Percentiles rank a stretch among this genome's conserved stretches.
phyloP scores from a whole-genome alignment of 768 basidiomycete species.

The Brasilioporus rufonigricans region DNA sequence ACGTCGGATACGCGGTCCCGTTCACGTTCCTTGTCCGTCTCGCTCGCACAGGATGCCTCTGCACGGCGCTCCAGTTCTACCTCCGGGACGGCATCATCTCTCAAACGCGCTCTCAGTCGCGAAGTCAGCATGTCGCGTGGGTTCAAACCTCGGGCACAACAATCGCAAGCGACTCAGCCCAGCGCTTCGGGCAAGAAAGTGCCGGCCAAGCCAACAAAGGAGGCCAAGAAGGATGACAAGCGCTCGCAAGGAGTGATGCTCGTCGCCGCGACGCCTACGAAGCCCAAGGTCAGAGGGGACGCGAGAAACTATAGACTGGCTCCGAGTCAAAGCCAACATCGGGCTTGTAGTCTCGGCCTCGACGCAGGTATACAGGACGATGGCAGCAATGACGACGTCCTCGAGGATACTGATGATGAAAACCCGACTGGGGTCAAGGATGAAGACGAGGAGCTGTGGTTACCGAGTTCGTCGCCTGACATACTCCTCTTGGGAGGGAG shows the following conservation, averaged over 20 bases:
- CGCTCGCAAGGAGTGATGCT: slow-evolving; percentile 32
- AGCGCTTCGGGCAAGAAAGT: slow-evolving; percentile 17
- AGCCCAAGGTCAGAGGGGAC: slow-evolving; percentile 26
- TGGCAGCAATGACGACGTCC: neutral
- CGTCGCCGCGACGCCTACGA: slow-evolving; percentile 56
- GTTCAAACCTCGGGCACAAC: slow-evolving; percentile 49
- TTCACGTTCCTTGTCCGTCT: slow-evolving; percentile 65
- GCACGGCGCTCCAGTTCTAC: slow-evolving; percentile 32
- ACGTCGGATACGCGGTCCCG: slow-evolving; percentile 39
- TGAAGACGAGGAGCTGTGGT: slow-evolving; percentile 40
- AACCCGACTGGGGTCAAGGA: slow-evolving; percentile 6
- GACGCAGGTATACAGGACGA: neutral
- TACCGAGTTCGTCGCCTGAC: slow-evolving; percentile 43
- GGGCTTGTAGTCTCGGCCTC: slow-evolving; percentile 2
- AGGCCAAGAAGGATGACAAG: slow-evolving; percentile 6
- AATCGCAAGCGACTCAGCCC: slow-evolving; percentile 12
- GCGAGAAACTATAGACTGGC: slow-evolving; percentile 4
- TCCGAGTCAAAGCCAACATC: slow-evolving; percentile 9
- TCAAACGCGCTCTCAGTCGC: slow-evolving; percentile 57
- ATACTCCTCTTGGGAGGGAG: slow-evolving; percentile 32
- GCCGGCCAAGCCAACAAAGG: slow-evolving; percentile 6
- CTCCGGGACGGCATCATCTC: slow-evolving; percentile 36
- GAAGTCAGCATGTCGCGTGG: slow-evolving; percentile 77
- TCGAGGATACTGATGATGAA: slow-evolving; percentile 6
- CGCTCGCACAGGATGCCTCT: slow-evolving; percentile 61